These are phyloP conservation scores for Xylariaceae sp. DNA, from an alignment of 2,329 filamentous ascomycete genomes.

Conservation along the genomic window DNA sequence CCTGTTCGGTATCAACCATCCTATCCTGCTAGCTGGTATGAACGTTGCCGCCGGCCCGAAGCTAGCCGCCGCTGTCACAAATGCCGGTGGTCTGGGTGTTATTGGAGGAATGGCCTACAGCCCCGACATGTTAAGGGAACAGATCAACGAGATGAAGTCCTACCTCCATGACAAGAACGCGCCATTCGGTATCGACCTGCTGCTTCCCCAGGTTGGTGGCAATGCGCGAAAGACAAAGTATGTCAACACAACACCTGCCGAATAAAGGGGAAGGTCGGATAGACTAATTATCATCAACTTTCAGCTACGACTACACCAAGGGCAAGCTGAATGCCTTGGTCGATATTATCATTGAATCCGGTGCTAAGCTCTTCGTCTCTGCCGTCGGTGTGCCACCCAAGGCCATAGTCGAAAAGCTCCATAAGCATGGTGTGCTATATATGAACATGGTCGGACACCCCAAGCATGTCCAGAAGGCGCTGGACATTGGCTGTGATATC, in stretches of 20 bases:
- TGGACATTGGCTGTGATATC: conserved; percentile 90
- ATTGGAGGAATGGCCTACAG: conserved; percentile 96
- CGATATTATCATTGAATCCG: conserved; percentile 90
- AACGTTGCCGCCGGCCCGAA: conserved; percentile 97
- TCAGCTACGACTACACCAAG: conserved; percentile 99
- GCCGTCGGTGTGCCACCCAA: conserved; percentile 94
- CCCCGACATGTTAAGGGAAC: conserved; percentile 94
- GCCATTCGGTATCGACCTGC: conserved; percentile 91
- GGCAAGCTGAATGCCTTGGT: conserved; percentile 92
- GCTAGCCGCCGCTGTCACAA: conserved; percentile 94
- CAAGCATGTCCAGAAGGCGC: conserved; percentile 97
- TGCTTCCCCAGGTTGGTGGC: conserved; percentile 93
- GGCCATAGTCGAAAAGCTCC: conserved; percentile 86
- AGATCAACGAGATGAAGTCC: conserved; percentile 92
- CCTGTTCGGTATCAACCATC: conserved; percentile 97
- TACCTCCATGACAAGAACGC: conserved; percentile 89
- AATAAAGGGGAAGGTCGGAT: conserved; percentile 18
- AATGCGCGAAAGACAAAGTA: conserved; percentile 93
- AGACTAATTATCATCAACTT: conserved; percentile 27
- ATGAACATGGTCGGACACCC: conserved; percentile 99
- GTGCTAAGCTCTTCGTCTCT: conserved; percentile 92
- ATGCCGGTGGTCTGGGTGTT: conserved; percentile 94
- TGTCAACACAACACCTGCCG: conserved; percentile 31
- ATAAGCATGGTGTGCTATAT: conserved; percentile 86
- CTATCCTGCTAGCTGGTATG: conserved; percentile 95